Evolutionary conservation across 176 grass and related monocot species (phyloP), one percentile per base, ranked within the genome.

Genomic region (Musa schizocarpa): DNA sequence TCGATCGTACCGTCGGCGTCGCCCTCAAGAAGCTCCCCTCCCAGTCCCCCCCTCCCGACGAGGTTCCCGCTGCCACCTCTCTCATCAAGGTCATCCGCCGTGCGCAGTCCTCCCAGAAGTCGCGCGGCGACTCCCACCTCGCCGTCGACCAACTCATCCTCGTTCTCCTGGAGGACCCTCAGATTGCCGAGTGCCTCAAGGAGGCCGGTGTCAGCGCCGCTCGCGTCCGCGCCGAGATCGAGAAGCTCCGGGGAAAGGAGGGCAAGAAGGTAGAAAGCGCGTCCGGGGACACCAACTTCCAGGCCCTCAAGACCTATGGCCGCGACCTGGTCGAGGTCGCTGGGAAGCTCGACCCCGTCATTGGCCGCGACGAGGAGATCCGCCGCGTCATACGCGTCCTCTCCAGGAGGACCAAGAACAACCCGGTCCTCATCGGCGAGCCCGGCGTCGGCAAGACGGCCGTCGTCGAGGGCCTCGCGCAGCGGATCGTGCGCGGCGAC

Each of bases 381-480:
- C 86, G 79, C 49, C 83, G 84, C 54, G 81, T 92, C 53, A 69
- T 85, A 48, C 77, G 85, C 74, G 86, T 86, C 59, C 83, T 78
- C 14, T 81, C 87, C 0, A 75, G 86, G 59, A 75, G 78, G 56
- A 81, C 78, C 14, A 92, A 92, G 83, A 88, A 80, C 54, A 92
- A 85, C 69, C 83, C 79, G 0, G 86, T 92, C n/a, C 80, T 92
- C 34, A 83, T 92, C 50, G 89, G 89, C 17, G 89, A 92, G 83
- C 89, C 89, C 19, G 89, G 89, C n/a, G 89, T 92, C 0, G 89
- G 89, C 0, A 88, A 85, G 81, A 92, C 86, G 50, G 83, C 90
- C 20, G 81, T 92, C 53, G 86, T 92, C 9, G 90, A 92, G 78
- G 86, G 90, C 23, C 85, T 92, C 21, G 83, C 90, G 43, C 90